These are phyloP conservation scores for Atractiella rhizophila DNA, from an alignment of 768 basidiomycete genomes.

Conservation along the genomic window DNA sequence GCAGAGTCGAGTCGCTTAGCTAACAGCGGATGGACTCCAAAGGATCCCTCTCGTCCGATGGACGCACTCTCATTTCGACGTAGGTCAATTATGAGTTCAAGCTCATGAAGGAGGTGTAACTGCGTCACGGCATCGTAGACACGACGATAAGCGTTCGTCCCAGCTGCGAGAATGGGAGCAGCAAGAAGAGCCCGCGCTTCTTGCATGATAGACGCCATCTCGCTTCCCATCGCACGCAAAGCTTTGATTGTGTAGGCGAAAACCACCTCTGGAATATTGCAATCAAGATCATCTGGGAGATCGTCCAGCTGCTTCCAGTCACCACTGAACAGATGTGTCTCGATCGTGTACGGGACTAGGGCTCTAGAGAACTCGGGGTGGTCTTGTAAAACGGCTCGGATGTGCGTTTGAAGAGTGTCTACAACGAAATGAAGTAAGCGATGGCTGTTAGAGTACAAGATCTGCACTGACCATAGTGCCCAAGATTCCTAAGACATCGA, in stretches of 20 bases:
- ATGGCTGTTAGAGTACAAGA: not conserved
- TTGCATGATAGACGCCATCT: conserved; percentile 31
- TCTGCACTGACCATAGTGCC: conserved; percentile 60
- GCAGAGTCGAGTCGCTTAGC: conserved; percentile 44
- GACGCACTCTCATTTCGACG: not conserved
- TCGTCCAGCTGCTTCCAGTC: conserved; percentile 63
- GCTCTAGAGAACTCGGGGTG: conserved; percentile 57
- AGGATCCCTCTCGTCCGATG: not conserved
- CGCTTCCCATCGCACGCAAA: conserved; percentile 35
- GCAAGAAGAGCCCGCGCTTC: conserved; percentile 51
- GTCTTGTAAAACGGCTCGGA: conserved; percentile 57
- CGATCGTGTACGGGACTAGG: conserved; percentile 60
- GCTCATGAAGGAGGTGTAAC: conserved; percentile 62
- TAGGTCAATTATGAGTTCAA: conserved; percentile 33
- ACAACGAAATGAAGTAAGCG: not conserved
- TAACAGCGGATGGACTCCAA: conserved; percentile 25
- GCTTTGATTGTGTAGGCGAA: conserved; percentile 59
- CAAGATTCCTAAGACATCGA: conserved; percentile 72
- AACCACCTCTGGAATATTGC: conserved; percentile 35
- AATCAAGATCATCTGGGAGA: conserved; percentile 22
- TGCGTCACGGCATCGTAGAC: conserved; percentile 66
- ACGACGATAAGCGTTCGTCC: conserved; percentile 52
- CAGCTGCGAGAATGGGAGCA: conserved; percentile 52
- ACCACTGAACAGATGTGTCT: conserved; percentile 87
- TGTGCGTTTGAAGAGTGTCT: conserved; percentile 90